A percentile compares a stretch with the other conserved stretches of the same genome.
Evolutionary conservation across 345 rosid species (phyloP).

Genomic region (Cardamine resedifolia): DNA sequence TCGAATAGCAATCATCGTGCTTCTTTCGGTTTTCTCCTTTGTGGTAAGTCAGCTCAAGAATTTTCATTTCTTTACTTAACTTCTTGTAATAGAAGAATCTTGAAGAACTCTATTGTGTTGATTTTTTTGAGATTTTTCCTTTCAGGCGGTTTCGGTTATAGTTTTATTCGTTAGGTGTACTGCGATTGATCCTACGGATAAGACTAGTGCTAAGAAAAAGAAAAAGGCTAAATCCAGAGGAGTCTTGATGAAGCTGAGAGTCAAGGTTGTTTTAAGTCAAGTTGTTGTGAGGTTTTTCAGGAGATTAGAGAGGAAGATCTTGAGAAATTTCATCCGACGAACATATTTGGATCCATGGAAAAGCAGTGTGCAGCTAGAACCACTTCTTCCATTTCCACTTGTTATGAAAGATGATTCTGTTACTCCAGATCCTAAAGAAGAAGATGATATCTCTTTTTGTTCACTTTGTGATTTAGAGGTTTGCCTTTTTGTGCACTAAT

Average conservation of each 20-base stretch:
- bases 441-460: constrained; percentile 76
- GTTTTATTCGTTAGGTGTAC: constrained; percentile 78
- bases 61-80: not conserved
- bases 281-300: constrained; percentile 69
- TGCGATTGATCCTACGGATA: constrained; percentile 91
- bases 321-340: constrained; percentile 69
- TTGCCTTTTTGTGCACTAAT: not conserved
- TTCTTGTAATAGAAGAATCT: not conserved
- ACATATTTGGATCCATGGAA: constrained; percentile 83
- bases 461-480: constrained; percentile 89
- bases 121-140: not conserved
- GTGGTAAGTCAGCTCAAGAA: constrained; percentile 51
- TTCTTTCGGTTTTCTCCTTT: constrained; percentile 57
- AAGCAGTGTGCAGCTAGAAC: constrained; percentile 61
- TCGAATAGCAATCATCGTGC: constrained; percentile 66
- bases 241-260: constrained; percentile 55
- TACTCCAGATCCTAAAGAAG: constrained; percentile 67
- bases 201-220: constrained; percentile 67
- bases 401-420: constrained; percentile 76
- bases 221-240: constrained; percentile 53
- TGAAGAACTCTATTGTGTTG: not conserved
- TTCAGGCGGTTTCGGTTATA: constrained; percentile 77
- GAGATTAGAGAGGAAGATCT: constrained; percentile 83
- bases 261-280: constrained; percentile 75
- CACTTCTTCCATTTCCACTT: constrained; percentile 86